phyloP scores from a whole-genome alignment of 352 stramenopile species.

The Phytopythium montanum region DNA sequence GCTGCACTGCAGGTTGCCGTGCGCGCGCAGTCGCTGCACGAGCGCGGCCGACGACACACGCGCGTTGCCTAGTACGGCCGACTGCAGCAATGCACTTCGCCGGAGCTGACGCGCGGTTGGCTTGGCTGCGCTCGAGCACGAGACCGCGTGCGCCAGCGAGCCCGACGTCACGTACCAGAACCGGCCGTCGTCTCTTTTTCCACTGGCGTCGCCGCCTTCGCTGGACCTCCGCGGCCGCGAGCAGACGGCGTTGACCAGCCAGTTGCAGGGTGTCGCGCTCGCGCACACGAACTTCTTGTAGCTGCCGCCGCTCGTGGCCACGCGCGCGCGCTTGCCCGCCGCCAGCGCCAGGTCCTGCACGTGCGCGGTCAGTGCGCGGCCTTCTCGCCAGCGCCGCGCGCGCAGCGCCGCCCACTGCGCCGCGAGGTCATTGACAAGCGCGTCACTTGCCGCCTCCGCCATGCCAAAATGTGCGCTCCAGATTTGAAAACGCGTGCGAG shows the following conservation, averaged over 20 bases:
- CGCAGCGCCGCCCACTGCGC: slow-evolving; percentile 27
- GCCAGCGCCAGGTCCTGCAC: slow-evolving; percentile 49
- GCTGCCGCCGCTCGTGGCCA: slow-evolving; percentile 45
- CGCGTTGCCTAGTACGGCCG: slow-evolving; percentile 37
- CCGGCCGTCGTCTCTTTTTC: slow-evolving; percentile 2
- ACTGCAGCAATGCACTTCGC: slow-evolving; percentile 29
- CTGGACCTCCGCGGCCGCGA: slow-evolving; percentile 21
- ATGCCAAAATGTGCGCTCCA: too few species aligned
- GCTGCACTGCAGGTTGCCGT: slow-evolving; percentile 31
- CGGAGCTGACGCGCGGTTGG: slow-evolving; percentile 44
- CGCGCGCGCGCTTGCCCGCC: slow-evolving; percentile 36
- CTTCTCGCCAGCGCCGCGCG: slow-evolving; percentile 26
- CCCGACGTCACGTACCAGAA: slow-evolving; percentile 58
- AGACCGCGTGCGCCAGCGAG: slow-evolving; percentile 24
- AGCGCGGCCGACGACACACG: slow-evolving; percentile 35
- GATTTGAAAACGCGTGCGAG: too few species aligned
- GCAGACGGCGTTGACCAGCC: slow-evolving; percentile 47
- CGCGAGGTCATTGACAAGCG: neutral
- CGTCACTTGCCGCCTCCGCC: too few species aligned
- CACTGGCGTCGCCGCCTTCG: neutral
- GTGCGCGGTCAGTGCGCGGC: slow-evolving; percentile 40
- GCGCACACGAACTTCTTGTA: slow-evolving; percentile 60
- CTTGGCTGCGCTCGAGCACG: slow-evolving; percentile 35
- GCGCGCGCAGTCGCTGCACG: slow-evolving; percentile 28
- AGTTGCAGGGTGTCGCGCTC: slow-evolving; percentile 30